Conservation (phyloP, 2,329 filamentous ascomycete species). For the Camptophora hylomeconis region DNA sequence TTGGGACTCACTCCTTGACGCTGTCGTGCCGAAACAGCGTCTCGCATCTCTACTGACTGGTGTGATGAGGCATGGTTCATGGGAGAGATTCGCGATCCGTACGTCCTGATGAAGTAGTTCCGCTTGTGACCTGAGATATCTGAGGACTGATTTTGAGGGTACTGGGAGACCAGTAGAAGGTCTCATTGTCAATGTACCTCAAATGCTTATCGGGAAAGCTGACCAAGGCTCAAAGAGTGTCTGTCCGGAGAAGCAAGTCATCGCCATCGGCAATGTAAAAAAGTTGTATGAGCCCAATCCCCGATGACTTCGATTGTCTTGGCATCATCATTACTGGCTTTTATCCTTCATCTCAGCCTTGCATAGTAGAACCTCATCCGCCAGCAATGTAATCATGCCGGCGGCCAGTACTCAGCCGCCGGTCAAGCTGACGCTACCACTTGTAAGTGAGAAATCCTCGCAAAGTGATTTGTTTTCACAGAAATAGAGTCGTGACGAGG, state of each 20-base stretch:
- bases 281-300: too few relatives aligned
- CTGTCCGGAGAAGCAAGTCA: too few relatives aligned
- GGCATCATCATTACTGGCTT: too few relatives aligned
- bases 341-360: too few relatives aligned
- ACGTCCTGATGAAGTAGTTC: not conserved
- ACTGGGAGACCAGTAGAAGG: constrained; percentile 16
- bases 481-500: constrained; percentile 1
- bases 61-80: constrained; percentile 12
- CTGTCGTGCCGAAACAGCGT: constrained; percentile 7
- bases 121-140: constrained; percentile 60
- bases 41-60: not conserved
- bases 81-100: constrained; percentile 16
- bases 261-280: too few relatives aligned
- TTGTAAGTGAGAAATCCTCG: constrained; percentile 30
- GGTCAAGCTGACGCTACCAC: constrained; percentile 51
- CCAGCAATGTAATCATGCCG: constrained; percentile 28
- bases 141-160: constrained; percentile 48
- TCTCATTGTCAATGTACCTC: too few relatives aligned
- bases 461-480: not conserved
- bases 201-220: too few relatives aligned
- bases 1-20: constrained; percentile 8
- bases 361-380: too few relatives aligned
- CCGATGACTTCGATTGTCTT: too few relatives aligned
- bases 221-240: too few relatives aligned
- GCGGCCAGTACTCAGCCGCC: constrained; percentile 31